These are phyloP conservation scores for Stemphylium vesicarium DNA, from an alignment of 2,329 filamentous ascomycete species.

Conservation along the genomic window DNA sequence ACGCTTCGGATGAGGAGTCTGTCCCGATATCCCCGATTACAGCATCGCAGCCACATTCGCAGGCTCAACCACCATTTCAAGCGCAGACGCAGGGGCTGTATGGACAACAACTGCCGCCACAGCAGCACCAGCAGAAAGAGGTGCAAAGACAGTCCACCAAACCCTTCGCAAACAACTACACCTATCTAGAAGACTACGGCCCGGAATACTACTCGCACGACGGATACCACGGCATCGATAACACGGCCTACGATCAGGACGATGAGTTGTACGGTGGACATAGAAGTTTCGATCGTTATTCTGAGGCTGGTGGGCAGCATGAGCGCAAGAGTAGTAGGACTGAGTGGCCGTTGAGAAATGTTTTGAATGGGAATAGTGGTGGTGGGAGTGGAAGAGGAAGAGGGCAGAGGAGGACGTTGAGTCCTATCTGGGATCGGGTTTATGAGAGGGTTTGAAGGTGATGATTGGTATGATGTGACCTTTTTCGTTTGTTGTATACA, in stretches of 20 bases:
- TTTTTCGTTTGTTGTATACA: slow-evolving; percentile 26
- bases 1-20: slow-evolving; percentile 9
- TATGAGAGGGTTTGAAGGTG: slow-evolving; percentile 32
- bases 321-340: slow-evolving; percentile 25
- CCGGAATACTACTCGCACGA: slow-evolving; percentile 32
- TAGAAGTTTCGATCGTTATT: slow-evolving; percentile 35
- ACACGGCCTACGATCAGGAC: slow-evolving; percentile 25
- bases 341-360: slow-evolving; percentile 43
- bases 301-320: slow-evolving; percentile 9
- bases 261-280: slow-evolving; percentile 41
- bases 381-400: slow-evolving; percentile 16
- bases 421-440: slow-evolving; percentile 43
- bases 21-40: background rate
- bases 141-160: slow-evolving; percentile 11
- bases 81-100: background rate
- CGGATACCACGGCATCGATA: slow-evolving; percentile 1
- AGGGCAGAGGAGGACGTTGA: slow-evolving; percentile 27
- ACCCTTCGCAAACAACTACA: slow-evolving; percentile 34
- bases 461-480: background rate
- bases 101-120: background rate
- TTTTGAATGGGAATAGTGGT: background rate
- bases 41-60: background rate
- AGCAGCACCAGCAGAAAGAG: slow-evolving; percentile 6
- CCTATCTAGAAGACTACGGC: slow-evolving; percentile 43
- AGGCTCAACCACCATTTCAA: no score